Conservation (phyloP, 2,329 filamentous ascomycete species). For the Grosmannia huntii region DNA sequence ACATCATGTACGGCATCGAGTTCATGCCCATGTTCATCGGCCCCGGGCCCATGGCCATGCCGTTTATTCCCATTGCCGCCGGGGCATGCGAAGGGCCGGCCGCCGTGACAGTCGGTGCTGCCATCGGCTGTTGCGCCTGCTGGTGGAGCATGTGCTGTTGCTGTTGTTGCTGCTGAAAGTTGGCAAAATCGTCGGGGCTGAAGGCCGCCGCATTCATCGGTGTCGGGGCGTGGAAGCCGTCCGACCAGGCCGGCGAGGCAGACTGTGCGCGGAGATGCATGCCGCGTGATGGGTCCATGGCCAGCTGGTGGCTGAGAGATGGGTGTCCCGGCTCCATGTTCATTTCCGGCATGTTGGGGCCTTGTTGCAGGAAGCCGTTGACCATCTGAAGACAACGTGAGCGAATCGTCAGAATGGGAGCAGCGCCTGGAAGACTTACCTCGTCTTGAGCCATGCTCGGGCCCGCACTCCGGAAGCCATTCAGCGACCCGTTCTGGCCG, state of each 20-base stretch:
- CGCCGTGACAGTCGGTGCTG: conserved; percentile 43
- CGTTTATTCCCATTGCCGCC: conserved; percentile 44
- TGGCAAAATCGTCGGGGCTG: conserved; percentile 72
- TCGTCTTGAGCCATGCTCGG: conserved; percentile 62
- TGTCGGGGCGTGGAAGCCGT: conserved; percentile 43
- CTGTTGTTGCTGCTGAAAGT: conserved; percentile 64
- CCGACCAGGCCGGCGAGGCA: conserved; percentile 40
- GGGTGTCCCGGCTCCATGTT: conserved; percentile 36
- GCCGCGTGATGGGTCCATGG: conserved; percentile 33
- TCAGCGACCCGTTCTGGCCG: conserved; percentile 56
- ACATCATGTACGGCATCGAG: conserved; percentile 31
- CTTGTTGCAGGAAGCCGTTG: conserved; percentile 82
- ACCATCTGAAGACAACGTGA: conserved; percentile 53
- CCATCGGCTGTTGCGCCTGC: conserved; percentile 4
- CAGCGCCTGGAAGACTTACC: conserved; percentile 29
- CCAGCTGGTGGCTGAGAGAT: conserved; percentile 25
- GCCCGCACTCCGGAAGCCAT: conserved; percentile 63
- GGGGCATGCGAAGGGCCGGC: conserved; percentile 39
- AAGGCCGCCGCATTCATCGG: conserved; percentile 62
- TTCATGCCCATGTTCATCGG: conserved; percentile 27
- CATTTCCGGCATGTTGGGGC: conserved; percentile 43
- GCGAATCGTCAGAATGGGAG: conserved; percentile 10
- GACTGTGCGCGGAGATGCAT: conserved; percentile 40
- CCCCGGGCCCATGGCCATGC: conserved; percentile 26
- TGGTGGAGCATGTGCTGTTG: conserved; percentile 14